Evolutionary conservation across 2,329 filamentous ascomycete species (phyloP), one percentile per base, ranked within the genome.

Genomic region (Teratosphaeria gauchensis): DNA sequence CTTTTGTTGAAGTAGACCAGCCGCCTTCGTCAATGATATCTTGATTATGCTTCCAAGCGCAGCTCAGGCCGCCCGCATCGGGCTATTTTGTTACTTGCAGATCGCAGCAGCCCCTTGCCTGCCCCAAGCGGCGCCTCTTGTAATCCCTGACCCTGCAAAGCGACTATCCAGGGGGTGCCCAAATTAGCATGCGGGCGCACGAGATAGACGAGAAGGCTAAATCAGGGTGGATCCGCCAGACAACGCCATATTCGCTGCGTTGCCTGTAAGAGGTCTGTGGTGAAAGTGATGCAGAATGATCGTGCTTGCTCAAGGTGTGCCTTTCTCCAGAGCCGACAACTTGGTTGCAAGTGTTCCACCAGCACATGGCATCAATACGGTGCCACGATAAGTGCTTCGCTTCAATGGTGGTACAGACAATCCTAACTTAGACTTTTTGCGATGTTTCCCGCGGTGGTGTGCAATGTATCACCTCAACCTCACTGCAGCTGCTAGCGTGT

Each of bases 1-100:
- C 61, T 58, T 59, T 53, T 57, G 56, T 24, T 53, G 58, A 24
- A 48, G 42, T 48, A 48, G 42, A 48, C 42, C 42, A 48, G 42
- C 42, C 57, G 57, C 55, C 54, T 61, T 65, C 60, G 62, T 66
- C 63, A 60, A 63, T 62, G 63, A 64, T 63, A 64, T 62, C 60
- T 62, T 59, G 64, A 63, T 63, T 60, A 58, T 62, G 62, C 60
- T 59, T 53, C 57, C 59, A 59, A 61, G 59, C 57, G 60, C 59
- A 63, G 61, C 62, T 65, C 58, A 48, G 42, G 42, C 42, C n/a
- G 42, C 42, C 42, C 42, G 42, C 42, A 48, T 12, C 42, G 60
- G 57, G 57, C 52, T 52, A 59, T 61, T 61, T 51, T 48, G 42
- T 58, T 58, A 61, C 28, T 57, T 46, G 60, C 30, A 57, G 60